These are phyloP conservation scores for Termitomyces eurrhizus DNA, from an alignment of 768 basidiomycete species.

Conservation along the genomic window DNA sequence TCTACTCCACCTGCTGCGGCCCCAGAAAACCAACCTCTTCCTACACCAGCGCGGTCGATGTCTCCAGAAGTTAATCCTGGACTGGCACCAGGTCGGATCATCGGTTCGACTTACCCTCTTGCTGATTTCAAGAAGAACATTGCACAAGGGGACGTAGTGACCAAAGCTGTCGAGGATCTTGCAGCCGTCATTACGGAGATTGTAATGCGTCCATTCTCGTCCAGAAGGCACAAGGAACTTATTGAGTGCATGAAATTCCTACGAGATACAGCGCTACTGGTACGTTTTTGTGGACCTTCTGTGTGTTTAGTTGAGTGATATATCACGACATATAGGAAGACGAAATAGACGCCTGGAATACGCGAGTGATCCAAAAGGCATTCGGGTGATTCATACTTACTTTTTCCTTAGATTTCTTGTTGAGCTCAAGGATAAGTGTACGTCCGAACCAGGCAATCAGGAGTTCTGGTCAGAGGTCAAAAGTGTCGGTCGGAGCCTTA, in stretches of 20 bases:
- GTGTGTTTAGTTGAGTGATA: not conserved
- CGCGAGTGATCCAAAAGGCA: constrained; percentile 33
- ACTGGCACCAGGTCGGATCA: constrained; percentile 66
- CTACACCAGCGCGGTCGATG: constrained; percentile 52
- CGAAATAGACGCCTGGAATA: constrained; percentile 81
- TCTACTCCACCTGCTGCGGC: constrained; percentile 14
- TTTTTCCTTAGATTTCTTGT: constrained; percentile 49
- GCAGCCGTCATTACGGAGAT: constrained; percentile 68
- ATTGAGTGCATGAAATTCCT: constrained; percentile 67
- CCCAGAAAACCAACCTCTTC: constrained; percentile 29
- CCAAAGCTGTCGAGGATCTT: constrained; percentile 82
- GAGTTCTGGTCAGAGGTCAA: constrained; percentile 65
- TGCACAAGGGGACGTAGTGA: constrained; percentile 71
- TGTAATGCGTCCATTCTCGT: constrained; percentile 66
- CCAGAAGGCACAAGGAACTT: constrained; percentile 63
- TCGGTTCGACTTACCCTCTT: constrained; percentile 71
- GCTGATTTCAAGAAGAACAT: constrained; percentile 74
- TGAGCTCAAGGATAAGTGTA: constrained; percentile 54
- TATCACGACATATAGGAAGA: constrained; percentile 50
- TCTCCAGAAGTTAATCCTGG: constrained; percentile 43
- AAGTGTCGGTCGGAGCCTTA: constrained; percentile 45
- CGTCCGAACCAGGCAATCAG: constrained; percentile 51
- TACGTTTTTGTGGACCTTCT: constrained; percentile 23
- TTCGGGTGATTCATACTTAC: not conserved
- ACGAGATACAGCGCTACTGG: constrained; percentile 63